Evolutionary conservation across 1,139 yeast genomes (phyloP), one percentile per base, ranked within the genome.

Genomic region (Scheffersomyces segobiensis): DNA sequence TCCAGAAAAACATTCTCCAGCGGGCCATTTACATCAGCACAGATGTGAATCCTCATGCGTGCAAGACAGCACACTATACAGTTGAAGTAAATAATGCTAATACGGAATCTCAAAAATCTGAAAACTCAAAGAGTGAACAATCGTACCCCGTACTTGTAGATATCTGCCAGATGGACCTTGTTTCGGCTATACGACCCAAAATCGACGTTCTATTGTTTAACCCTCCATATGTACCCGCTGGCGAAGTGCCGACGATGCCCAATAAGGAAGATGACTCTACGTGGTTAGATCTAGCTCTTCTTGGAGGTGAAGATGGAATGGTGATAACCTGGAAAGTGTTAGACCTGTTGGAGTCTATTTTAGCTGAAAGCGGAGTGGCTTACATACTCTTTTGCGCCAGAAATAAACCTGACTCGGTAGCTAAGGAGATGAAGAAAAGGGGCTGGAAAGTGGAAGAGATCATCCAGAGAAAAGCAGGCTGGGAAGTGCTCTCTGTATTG

Each of bases 211-310:
- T 95, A 24, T 79, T 95, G 0, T 95, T 93, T 74, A 95, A 95
- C 67, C 98, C 99, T 1, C 99, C 99, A 0, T 95, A 95, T 69
- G 99, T 95, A 1, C 98, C 99, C 0, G 91, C 95, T 2, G 91
- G 86, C 58, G 77, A 74, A 2, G 83, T 84, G 0, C 88, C 88
- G 0, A 65, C 62, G 0, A 82, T 89, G 0, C 97, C 98, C 0
- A 55, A 58, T 0, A 55, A 63, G 0, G 81, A 75, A 1, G 80
- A 80, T 17, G 85, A 82, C 24, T 78, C 81, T 20, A 72, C 77
- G 5, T 93, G 98, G 98, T 77, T 95, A 2, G 98, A 93, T 68
- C 75, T 93, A 62, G 98, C 98, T 0, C 79, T 95, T 26, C 80
- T 89, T 32, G 99, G 99, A 0, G 99, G 99, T 0, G 76, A 78